These are phyloP conservation scores for Diplotaxis tenuifolia DNA, from an alignment of 345 rosid species.

Conservation along the genomic window DNA sequence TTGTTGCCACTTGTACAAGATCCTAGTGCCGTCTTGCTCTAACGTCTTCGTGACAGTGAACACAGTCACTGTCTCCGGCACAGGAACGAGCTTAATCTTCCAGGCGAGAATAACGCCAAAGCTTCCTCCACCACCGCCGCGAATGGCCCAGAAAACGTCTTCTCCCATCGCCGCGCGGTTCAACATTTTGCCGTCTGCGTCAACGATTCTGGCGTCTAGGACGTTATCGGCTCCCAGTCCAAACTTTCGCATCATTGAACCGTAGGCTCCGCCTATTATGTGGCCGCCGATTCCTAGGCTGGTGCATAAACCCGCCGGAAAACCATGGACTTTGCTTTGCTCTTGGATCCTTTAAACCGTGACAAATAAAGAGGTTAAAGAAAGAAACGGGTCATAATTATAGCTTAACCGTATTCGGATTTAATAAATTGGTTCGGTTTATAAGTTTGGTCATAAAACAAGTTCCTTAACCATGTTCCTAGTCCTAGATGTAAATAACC, in stretches of 20 bases:
- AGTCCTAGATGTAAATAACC: background rate
- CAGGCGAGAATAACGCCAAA: conserved; percentile 63
- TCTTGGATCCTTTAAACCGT: conserved; percentile 47
- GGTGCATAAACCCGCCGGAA: conserved; percentile 69
- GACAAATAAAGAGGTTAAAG: background rate
- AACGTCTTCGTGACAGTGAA: conserved; percentile 52
- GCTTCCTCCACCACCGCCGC: conserved; percentile 75
- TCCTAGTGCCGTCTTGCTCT: conserved; percentile 47
- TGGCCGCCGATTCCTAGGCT: conserved; percentile 71
- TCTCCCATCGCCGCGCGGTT: conserved; percentile 68
- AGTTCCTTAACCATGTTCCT: background rate
- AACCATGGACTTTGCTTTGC: conserved; percentile 59
- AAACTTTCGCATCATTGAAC: conserved; percentile 70
- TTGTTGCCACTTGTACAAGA: conserved; percentile 58
- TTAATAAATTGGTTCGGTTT: background rate
- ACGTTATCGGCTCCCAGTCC: conserved; percentile 85
- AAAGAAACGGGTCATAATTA: background rate
- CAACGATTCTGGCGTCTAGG: conserved; percentile 60
- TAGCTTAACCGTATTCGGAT: background rate
- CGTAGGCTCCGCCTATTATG: conserved; percentile 66
- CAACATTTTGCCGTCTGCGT: conserved; percentile 52
- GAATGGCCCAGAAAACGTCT: conserved; percentile 71
- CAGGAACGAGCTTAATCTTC: conserved; percentile 65
- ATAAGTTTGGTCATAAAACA: background rate
- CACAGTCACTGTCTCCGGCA: conserved; percentile 57